Evolutionary conservation across 2,329 filamentous ascomycete species (phyloP).

Genomic region (Massarina eburnea): DNA sequence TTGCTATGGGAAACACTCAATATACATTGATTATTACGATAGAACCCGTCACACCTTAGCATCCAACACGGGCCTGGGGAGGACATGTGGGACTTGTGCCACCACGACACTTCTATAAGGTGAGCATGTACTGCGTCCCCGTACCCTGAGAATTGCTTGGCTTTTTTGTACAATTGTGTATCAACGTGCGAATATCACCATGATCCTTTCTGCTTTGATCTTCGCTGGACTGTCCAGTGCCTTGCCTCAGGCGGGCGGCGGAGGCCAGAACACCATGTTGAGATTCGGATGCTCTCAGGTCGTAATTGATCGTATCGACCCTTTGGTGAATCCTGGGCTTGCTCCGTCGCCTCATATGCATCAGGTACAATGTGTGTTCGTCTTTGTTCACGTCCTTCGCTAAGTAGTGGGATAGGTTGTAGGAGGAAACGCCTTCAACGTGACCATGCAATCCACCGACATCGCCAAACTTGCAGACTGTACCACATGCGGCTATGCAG

Average conservation of each 20-base stretch:
- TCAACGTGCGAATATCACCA: constrained; percentile 5
- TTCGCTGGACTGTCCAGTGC: constrained; percentile 20
- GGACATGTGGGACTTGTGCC: neutral
- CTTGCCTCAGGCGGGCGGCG: constrained; percentile 16
- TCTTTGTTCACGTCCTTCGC: too few relatives aligned
- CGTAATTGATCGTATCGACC: constrained; percentile 35
- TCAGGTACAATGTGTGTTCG: constrained; percentile 26
- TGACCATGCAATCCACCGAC: constrained; percentile 43
- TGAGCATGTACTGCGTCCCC: neutral
- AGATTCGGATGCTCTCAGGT: constrained; percentile 35
- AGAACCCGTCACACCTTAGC: too few relatives aligned
- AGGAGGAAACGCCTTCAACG: constrained; percentile 48
- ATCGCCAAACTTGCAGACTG: constrained; percentile 39
- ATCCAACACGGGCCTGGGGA: too few relatives aligned
- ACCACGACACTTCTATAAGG: neutral
- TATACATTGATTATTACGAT: neutral
- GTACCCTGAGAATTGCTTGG: neutral
- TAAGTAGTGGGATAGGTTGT: constrained; percentile 2
- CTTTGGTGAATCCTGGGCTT: constrained; percentile 41
- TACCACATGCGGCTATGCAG: constrained; percentile 49
- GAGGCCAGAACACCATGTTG: constrained; percentile 27
- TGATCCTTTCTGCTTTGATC: constrained; percentile 19
- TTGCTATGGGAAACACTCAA: neutral
- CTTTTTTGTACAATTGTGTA: neutral
- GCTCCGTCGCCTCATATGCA: constrained; percentile 40